phyloP scores from a whole-genome alignment of 2,329 filamentous ascomycete genomes.

The Ophiostoma ulmi region DNA sequence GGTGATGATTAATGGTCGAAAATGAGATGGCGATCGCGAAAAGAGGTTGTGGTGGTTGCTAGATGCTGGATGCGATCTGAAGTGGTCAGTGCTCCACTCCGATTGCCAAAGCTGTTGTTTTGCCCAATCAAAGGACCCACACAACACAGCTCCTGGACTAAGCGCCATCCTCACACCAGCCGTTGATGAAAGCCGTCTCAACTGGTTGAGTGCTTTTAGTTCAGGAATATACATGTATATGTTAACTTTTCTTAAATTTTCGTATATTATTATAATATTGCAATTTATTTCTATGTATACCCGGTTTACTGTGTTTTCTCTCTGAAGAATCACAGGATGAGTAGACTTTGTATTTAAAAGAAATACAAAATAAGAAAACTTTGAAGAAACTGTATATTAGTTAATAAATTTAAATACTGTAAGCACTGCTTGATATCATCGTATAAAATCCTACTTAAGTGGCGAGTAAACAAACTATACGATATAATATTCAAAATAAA shows the following conservation, averaged over 20 bases:
- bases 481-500: no score
- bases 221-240: no score
- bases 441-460: no score
- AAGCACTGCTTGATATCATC: no score
- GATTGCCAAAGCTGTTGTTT: conserved; percentile 2
- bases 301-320: no score
- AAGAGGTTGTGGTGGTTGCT: background rate
- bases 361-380: no score
- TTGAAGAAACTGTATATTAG: no score
- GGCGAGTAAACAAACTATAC: no score
- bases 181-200: background rate
- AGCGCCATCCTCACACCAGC: background rate
- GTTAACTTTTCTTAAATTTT: background rate
- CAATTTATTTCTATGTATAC: no score
- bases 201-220: background rate
- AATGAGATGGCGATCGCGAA: background rate
- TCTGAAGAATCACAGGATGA: no score
- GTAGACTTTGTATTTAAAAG: no score
- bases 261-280: background rate
- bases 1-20: background rate
- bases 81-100: conserved; percentile 19
- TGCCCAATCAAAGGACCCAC: background rate
- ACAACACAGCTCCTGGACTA: conserved; percentile 8
- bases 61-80: conserved; percentile 1
- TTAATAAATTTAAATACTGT: no score